Evolutionary conservation across 75 land plant genomes (phyloP).

Genomic region (Isoetes taiwanensis): DNA sequence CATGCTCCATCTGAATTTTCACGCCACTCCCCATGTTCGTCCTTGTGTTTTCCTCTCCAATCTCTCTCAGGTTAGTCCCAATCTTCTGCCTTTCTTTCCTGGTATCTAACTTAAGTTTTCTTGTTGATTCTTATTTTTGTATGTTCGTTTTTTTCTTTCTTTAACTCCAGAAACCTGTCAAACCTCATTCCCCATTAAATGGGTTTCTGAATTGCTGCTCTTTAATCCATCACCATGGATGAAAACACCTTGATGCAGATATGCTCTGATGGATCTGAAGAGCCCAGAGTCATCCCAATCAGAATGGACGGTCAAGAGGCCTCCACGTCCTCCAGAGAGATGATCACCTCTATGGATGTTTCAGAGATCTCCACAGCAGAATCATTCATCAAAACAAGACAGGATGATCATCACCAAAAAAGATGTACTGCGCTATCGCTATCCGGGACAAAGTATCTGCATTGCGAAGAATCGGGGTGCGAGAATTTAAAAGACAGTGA

Average conservation of each 20-base stretch:
- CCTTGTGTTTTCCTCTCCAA: background rate
- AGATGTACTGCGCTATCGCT: background rate
- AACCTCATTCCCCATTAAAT: background rate
- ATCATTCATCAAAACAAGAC: background rate
- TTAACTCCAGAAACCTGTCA: background rate
- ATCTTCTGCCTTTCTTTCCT: background rate
- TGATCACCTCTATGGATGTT: background rate
- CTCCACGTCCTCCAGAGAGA: too few relatives aligned
- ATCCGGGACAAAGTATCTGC: background rate
- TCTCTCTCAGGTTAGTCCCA: background rate
- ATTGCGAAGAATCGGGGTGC: background rate
- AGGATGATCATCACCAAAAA: background rate
- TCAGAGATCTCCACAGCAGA: background rate
- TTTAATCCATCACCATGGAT: background rate
- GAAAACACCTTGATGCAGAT: too few relatives aligned
- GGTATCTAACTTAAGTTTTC: background rate
- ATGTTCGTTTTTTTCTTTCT: too few relatives aligned
- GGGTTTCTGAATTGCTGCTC: too few relatives aligned
- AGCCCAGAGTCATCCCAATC: too few relatives aligned
- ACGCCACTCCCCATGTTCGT: background rate
- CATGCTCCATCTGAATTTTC: background rate
- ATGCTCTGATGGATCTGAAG: too few relatives aligned
- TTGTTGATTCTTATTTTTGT: background rate
- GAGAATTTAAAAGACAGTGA: background rate
- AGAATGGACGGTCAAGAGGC: too few relatives aligned